These are phyloP conservation scores for Xylariaceae sp. DNA, from an alignment of 2,329 filamentous ascomycete genomes.

Conservation along the genomic window DNA sequence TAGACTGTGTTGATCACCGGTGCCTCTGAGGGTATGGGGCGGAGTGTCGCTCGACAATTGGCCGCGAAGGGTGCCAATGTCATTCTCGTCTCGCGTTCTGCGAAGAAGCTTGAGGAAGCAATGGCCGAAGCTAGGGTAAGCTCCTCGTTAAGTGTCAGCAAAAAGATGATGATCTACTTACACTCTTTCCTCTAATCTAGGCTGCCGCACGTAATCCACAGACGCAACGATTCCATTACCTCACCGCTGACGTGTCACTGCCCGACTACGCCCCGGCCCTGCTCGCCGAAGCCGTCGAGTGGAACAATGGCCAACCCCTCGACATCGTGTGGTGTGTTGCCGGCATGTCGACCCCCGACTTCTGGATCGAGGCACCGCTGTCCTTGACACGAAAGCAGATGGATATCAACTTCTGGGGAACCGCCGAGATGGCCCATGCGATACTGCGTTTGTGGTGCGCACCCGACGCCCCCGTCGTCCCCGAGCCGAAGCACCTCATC, in stretches of 20 bases:
- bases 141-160: background rate
- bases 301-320: conserved; percentile 70
- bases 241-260: conserved; percentile 76
- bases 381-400: conserved; percentile 70
- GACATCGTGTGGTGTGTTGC: conserved; percentile 93
- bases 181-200: conserved; percentile 35
- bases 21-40: conserved; percentile 89
- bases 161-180: background rate
- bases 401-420: conserved; percentile 89
- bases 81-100: conserved; percentile 76
- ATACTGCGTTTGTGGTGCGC: conserved; percentile 71
- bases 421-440: conserved; percentile 80
- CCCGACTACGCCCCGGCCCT: conserved; percentile 66
- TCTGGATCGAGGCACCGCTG: conserved; percentile 72
- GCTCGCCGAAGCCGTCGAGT: conserved; percentile 66
- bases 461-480: conserved; percentile 40
- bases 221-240: conserved; percentile 75
- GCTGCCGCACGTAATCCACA: conserved; percentile 60
- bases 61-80: conserved; percentile 81
- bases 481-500: conserved; percentile 70
- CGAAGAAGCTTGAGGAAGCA: conserved; percentile 68
- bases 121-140: conserved; percentile 45
- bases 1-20: conserved; percentile 89
- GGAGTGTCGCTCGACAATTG: conserved; percentile 68
- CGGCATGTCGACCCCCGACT: conserved; percentile 66